Base-by-base conservation (phyloP, 1,139 yeast species). In the Geotrichum carabidarum region DNA sequence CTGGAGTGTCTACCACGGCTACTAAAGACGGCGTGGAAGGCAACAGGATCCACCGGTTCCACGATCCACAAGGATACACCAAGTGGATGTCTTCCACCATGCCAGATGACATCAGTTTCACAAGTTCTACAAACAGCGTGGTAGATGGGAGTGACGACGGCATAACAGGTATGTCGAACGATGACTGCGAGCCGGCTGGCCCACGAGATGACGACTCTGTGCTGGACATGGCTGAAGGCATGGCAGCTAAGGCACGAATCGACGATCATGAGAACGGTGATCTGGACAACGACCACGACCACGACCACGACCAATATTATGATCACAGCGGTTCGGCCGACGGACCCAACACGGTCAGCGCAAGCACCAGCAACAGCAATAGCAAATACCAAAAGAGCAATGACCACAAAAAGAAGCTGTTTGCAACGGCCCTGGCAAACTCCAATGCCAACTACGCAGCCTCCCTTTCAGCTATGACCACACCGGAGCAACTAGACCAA, bases 11-110 rank as follows among this genome's bases (percentile, higher is more conserved):
- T 0, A 82, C 84, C 18, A 82, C 86, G 1, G 89, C 89, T 9
- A 82, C 87, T 31, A 83, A 83, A 62, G 89, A 84, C 64, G 89
- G 89, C 0, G 69, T 83, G 5, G 88, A 83, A 65, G 89, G 89
- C 2, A 78, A 80, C 61, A 70, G 78, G 53, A 73, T 80, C 50
- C 81, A 78, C 61, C 71, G 81, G 57, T 59, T 65, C 17, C 75
- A 74, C 2, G 75, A 73, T 40, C 75, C 75, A 7, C 68, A 70
- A 14, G 65, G 64, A 11, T 66, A 63, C 52, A 50, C 61, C 11
- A 53, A 58, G 27, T 65, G 68, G 68, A 44, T 59, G 22, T 51
- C 52, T 47, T 59, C 60, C 7, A 57, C 54, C 22, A 31, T 31
- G 42, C 58, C 55, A 4, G 60, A 41, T 50, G 50, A 42, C 35